These are phyloP conservation scores for Noccaea bulbosa DNA, from an alignment of 345 rosid genomes.

Conservation along the genomic window DNA sequence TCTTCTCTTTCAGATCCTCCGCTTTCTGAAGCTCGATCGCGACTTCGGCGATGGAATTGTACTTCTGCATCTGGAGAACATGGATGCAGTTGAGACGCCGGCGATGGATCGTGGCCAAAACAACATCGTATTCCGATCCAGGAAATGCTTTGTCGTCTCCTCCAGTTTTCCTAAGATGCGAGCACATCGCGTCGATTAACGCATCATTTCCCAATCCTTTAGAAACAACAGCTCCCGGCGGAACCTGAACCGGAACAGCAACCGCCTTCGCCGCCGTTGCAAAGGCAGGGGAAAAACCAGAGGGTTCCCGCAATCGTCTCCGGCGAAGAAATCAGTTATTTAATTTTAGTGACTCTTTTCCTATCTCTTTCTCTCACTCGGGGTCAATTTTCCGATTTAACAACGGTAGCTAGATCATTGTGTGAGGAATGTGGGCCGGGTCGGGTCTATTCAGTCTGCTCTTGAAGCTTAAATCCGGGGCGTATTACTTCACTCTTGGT, in stretches of 20 bases:
- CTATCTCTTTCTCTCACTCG: constrained; percentile 22
- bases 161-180: constrained; percentile 58
- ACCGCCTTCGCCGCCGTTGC: constrained; percentile 42
- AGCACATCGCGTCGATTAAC: constrained; percentile 81
- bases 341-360: not conserved
- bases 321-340: constrained; percentile 23
- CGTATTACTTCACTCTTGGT: no score
- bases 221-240: constrained; percentile 45
- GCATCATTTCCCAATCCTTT: constrained; percentile 79
- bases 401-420: constrained; percentile 15
- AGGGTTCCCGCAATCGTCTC: constrained; percentile 57
- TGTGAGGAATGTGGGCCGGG: no score
- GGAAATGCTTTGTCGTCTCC: constrained; percentile 31
- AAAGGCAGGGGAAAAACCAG: constrained; percentile 2
- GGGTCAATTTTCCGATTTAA: constrained; percentile 2
- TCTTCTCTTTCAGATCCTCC: constrained; percentile 44
- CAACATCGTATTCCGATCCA: constrained; percentile 65
- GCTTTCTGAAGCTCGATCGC: constrained; percentile 63
- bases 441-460: no score
- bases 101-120: constrained; percentile 81
- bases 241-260: constrained; percentile 50
- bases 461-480: no score
- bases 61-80: constrained; percentile 94
- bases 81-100: constrained; percentile 97
- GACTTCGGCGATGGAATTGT: constrained; percentile 81